These are phyloP conservation scores for Aspergillus fumigatiaffinis DNA, from an alignment of 2,329 filamentous ascomycete species.

Conservation along the genomic window DNA sequence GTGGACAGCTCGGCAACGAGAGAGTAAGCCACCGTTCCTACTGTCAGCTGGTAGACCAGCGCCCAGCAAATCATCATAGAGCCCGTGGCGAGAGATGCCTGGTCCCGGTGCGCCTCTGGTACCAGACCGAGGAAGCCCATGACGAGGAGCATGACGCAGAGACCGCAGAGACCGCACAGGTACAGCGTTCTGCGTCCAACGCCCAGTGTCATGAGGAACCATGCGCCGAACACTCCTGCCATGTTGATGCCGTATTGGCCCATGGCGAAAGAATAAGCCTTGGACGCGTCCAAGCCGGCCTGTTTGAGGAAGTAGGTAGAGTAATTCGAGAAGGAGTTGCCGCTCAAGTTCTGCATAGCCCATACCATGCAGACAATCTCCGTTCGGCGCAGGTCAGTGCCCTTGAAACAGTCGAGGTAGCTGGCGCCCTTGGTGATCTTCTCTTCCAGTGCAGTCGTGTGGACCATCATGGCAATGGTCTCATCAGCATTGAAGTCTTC, in stretches of 20 bases:
- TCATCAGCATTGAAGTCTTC: slow-evolving; percentile 74
- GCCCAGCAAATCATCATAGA: slow-evolving; percentile 81
- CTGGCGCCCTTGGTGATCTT: slow-evolving; percentile 68
- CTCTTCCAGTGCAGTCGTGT: slow-evolving; percentile 78
- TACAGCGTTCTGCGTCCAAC: slow-evolving; percentile 74
- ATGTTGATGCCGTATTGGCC: slow-evolving; percentile 66
- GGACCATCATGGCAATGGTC: slow-evolving; percentile 87
- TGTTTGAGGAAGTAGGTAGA: slow-evolving; percentile 58
- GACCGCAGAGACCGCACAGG: slow-evolving; percentile 67
- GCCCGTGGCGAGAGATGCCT: slow-evolving; percentile 72
- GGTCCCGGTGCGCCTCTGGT: slow-evolving; percentile 53
- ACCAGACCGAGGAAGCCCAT: slow-evolving; percentile 81
- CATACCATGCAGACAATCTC: slow-evolving; percentile 67
- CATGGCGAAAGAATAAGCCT: slow-evolving; percentile 55
- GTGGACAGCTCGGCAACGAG: slow-evolving; percentile 82
- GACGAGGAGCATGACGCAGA: slow-evolving; percentile 73
- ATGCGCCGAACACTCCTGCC: slow-evolving; percentile 75
- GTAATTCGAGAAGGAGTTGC: slow-evolving; percentile 62
- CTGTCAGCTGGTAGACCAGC: slow-evolving; percentile 77
- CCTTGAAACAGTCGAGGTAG: slow-evolving; percentile 81
- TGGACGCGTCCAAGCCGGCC: slow-evolving; percentile 49
- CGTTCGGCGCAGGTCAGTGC: slow-evolving; percentile 71
- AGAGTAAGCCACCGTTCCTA: slow-evolving; percentile 86
- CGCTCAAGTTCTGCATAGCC: slow-evolving; percentile 61
- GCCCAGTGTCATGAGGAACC: slow-evolving; percentile 72